Evolutionary conservation across 805 yeast genomes (phyloP).

Genomic region (Candida montana): DNA sequence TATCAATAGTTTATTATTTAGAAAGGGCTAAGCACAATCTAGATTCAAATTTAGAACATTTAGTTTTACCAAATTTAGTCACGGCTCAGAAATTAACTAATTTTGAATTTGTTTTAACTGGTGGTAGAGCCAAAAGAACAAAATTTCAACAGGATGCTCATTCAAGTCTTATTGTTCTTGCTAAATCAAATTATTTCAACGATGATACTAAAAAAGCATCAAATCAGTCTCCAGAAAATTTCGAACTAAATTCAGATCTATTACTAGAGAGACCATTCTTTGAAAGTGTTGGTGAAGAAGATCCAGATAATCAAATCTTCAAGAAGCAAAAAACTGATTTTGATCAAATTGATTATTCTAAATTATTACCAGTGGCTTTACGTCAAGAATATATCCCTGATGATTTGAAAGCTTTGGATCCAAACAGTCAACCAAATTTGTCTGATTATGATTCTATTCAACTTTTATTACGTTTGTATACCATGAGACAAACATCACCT

Average conservation of each 20-base stretch:
- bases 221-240: constrained; percentile 44
- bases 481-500: constrained; percentile 67
- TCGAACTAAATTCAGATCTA: constrained; percentile 68
- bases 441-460: constrained; percentile 70
- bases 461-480: constrained; percentile 59
- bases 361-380: constrained; percentile 57
- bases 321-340: constrained; percentile 34
- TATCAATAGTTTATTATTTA: constrained; percentile 48
- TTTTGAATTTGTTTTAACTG: constrained; percentile 66
- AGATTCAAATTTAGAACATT: constrained; percentile 59
- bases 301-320: constrained; percentile 35
- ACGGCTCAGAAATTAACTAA: constrained; percentile 56
- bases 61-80: constrained; percentile 48
- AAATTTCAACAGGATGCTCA: constrained; percentile 70
- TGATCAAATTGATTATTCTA: constrained; percentile 33
- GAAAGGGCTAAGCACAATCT: constrained; percentile 65
- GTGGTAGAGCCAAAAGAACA: constrained; percentile 84
- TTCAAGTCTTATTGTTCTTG: constrained; percentile 71
- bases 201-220: constrained; percentile 21
- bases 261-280: constrained; percentile 70
- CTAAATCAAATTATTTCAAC: constrained; percentile 38
- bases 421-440: constrained; percentile 75
- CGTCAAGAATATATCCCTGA: constrained; percentile 60
- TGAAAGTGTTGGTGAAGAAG: constrained; percentile 52
- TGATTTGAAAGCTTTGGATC: constrained; percentile 52